These are phyloP conservation scores for Peribolospora kevripleyi DNA, from an alignment of 768 basidiomycete genomes.

Conservation along the genomic window DNA sequence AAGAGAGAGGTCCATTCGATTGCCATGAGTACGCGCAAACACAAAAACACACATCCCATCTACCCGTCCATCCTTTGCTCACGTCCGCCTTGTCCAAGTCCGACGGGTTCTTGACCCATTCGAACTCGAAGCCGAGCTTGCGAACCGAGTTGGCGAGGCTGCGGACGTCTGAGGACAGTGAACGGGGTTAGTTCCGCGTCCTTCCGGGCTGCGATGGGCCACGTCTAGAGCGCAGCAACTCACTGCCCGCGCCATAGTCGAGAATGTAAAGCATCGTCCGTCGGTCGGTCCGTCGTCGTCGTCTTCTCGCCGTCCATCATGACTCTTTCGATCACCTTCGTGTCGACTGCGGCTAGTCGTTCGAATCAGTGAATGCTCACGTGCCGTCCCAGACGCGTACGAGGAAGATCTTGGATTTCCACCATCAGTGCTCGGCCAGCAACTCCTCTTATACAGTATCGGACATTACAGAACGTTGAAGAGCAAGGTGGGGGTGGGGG, in stretches of 20 bases:
- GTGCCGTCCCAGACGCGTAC: too few species aligned
- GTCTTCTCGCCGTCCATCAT: too few species aligned
- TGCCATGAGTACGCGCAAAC: neutral
- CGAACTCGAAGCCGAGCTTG: conserved; percentile 59
- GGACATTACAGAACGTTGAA: too few species aligned
- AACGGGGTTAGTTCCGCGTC: neutral
- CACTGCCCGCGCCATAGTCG: conserved; percentile 78
- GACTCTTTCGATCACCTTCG: too few species aligned
- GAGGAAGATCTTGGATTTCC: too few species aligned
- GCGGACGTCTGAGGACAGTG: conserved; percentile 31
- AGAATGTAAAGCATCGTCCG: conserved; percentile 43
- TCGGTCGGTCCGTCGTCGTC: too few species aligned
- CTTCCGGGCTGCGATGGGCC: neutral
- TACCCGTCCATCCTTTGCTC: conserved; percentile 21
- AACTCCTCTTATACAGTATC: too few species aligned
- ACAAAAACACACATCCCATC: conserved; percentile 1
- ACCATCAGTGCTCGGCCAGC: too few species aligned
- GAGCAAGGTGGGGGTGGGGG: too few species aligned
- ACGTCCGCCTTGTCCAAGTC: conserved; percentile 81
- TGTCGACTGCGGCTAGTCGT: too few species aligned
- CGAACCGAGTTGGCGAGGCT: conserved; percentile 77
- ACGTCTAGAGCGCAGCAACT: neutral
- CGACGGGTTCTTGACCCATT: conserved; percentile 56
- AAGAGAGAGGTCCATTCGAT: neutral
- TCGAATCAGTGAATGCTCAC: too few species aligned